Percentiles rank a stretch among this genome's conserved stretches.
These are phyloP conservation scores for Gastrolobium villosum DNA, from an alignment of 306 rosid species.

Conservation along the genomic window DNA sequence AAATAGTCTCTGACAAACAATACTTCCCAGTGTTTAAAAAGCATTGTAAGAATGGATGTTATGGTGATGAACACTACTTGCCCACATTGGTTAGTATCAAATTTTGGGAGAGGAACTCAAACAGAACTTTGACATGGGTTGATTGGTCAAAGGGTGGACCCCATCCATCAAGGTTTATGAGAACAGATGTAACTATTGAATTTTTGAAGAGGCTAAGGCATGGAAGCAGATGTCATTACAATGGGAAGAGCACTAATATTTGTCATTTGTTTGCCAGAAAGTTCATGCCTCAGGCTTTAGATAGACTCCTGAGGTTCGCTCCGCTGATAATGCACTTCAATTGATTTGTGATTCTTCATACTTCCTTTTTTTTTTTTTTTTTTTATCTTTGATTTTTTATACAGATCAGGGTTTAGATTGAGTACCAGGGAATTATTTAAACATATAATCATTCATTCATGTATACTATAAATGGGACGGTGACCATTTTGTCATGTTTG, in stretches of 20 bases:
- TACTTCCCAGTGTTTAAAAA: conserved; percentile 62
- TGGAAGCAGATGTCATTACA: conserved; percentile 66
- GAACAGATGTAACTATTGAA: conserved; percentile 57
- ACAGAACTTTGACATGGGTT: conserved; percentile 89
- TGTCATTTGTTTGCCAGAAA: conserved; percentile 93
- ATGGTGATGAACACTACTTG: conserved; percentile 84
- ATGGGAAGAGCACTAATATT: conserved; percentile 58
- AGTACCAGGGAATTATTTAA: background rate
- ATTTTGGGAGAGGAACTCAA: conserved; percentile 64
- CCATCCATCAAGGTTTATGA: conserved; percentile 66
- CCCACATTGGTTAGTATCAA: conserved; percentile 68
- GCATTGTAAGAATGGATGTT: conserved; percentile 61
- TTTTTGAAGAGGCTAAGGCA: conserved; percentile 66
- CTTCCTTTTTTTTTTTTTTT: no score
- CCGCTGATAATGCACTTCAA: conserved; percentile 81
- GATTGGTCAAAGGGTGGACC: conserved; percentile 89
- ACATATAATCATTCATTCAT: conserved; percentile 1
- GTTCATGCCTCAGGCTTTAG: conserved; percentile 69
- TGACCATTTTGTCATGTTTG: no score
- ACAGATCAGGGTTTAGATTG: background rate
- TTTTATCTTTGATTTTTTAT: background rate
- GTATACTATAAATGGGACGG: no score
- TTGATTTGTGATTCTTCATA: conserved; percentile 47
- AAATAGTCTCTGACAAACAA: conserved; percentile 58
- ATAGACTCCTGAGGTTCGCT: conserved; percentile 71